phyloP scores from a whole-genome alignment of 352 stramenopile species.

The Globisporangium ultimum region DNA sequence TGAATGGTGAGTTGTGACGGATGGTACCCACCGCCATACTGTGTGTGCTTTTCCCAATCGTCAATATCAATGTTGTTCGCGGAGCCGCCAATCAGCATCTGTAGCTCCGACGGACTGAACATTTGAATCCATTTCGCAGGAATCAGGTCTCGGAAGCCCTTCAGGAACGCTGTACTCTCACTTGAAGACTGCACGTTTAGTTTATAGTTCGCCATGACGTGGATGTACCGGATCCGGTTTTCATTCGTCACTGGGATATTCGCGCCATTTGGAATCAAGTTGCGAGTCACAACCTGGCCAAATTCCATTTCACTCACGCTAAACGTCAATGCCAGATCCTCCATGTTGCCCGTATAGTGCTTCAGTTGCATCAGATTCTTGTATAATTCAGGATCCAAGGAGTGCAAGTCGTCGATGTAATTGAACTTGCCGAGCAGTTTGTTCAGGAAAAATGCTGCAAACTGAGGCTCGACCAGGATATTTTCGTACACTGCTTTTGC shows the following conservation, averaged over 20 bases:
- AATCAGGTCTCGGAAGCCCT: slow-evolving; percentile 74
- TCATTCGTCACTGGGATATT: slow-evolving; percentile 89
- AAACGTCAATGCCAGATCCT: slow-evolving; percentile 94
- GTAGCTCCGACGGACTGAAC: slow-evolving; percentile 90
- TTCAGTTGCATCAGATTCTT: slow-evolving; percentile 96
- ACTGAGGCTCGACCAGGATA: slow-evolving; percentile 96
- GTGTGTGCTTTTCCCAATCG: slow-evolving; percentile 92
- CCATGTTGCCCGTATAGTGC: slow-evolving; percentile 90
- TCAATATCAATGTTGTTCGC: slow-evolving; percentile 92
- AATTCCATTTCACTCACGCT: slow-evolving; percentile 82
- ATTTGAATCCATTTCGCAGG: slow-evolving; percentile 76
- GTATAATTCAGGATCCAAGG: slow-evolving; percentile 94
- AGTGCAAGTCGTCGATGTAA: slow-evolving; percentile 91
- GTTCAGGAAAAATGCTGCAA: slow-evolving; percentile 96
- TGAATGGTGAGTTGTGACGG: slow-evolving; percentile 61
- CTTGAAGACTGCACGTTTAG: slow-evolving; percentile 86
- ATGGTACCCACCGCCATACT: slow-evolving; percentile 95
- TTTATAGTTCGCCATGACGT: slow-evolving; percentile 96
- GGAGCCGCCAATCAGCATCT: slow-evolving; percentile 89
- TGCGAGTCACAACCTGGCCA: slow-evolving; percentile 46
- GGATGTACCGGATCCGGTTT: slow-evolving; percentile 96
- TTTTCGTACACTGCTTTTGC: slow-evolving; percentile 96
- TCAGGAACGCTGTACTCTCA: slow-evolving; percentile 61
- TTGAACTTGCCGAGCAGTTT: slow-evolving; percentile 91
- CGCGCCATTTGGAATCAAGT: slow-evolving; percentile 85